Evolutionary conservation across 768 basidiomycete species (phyloP).

Genomic region (Pulveroboletus sp.): DNA sequence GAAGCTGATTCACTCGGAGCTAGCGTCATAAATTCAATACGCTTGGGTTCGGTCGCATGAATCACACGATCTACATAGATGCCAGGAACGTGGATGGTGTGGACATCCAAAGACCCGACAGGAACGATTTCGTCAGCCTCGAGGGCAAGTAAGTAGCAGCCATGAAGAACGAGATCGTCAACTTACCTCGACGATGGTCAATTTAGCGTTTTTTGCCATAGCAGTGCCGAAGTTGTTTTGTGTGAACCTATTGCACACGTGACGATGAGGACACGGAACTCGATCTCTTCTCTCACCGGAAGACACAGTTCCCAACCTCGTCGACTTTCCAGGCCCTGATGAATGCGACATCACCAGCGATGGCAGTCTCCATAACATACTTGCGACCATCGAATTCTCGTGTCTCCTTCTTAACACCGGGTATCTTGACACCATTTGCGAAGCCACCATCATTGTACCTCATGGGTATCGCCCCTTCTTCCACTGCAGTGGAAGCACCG

Average conservation of each 20-base stretch:
- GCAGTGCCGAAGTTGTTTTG: conserved; percentile 83
- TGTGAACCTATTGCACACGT: conserved; percentile 51
- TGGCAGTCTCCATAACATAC: conserved; percentile 78
- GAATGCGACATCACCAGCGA: conserved; percentile 80
- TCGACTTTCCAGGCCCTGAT: conserved; percentile 91
- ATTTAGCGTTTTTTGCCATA: conserved; percentile 85
- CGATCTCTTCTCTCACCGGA: conserved; percentile 50
- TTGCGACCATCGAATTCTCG: conserved; percentile 73
- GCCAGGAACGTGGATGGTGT: conserved; percentile 76
- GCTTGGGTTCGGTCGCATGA: conserved; percentile 66
- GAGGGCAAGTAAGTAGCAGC: background rate
- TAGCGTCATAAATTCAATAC: conserved; percentile 70
- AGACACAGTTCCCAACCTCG: conserved; percentile 85
- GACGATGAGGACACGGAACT: background rate
- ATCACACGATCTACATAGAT: conserved; percentile 91
- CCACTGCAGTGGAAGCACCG: conserved; percentile 79
- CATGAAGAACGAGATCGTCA: conserved; percentile 1
- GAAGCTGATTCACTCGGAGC: conserved; percentile 42
- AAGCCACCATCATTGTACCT: conserved; percentile 77
- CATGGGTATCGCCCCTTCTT: conserved; percentile 73
- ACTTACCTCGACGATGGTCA: conserved; percentile 86
- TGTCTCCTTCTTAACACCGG: conserved; percentile 71
- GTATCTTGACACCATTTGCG: conserved; percentile 61
- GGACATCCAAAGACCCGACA: conserved; percentile 72
- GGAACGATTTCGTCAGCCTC: conserved; percentile 90